phyloP scores from a whole-genome alignment of 2,329 filamentous ascomycete species.

The Cladosporium sp. region DNA sequence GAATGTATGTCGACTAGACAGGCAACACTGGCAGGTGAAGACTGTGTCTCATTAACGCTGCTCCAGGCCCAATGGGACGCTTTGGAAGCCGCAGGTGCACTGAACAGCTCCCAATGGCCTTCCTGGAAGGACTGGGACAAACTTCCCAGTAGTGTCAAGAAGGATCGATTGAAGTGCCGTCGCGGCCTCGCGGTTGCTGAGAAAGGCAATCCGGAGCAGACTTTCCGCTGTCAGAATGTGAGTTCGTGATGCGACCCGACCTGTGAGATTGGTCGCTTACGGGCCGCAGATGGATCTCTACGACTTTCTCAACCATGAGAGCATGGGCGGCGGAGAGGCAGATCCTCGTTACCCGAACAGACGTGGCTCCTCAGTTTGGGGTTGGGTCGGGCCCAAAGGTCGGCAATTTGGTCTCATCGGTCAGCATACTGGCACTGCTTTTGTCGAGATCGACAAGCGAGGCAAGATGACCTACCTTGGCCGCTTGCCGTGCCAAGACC shows the following conservation, averaged over 20 bases:
- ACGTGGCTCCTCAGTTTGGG: conserved; percentile 39
- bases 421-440: conserved; percentile 45
- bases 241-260: conserved; percentile 4
- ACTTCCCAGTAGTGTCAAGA: conserved; percentile 22
- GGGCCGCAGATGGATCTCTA: conserved; percentile 29
- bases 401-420: conserved; percentile 47
- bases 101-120: conserved; percentile 16
- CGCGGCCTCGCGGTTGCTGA: conserved; percentile 34
- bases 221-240: conserved; percentile 35
- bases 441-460: conserved; percentile 41
- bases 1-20: conserved; percentile 13
- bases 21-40: background rate
- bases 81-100: conserved; percentile 14
- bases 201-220: conserved; percentile 29
- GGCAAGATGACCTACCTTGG: conserved; percentile 45
- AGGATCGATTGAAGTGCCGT: conserved; percentile 27
- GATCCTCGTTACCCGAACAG: conserved; percentile 25
- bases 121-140: conserved; percentile 33
- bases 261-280: background rate
- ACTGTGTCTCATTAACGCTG: background rate
- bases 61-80: conserved; percentile 21
- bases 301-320: conserved; percentile 35
- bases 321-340: conserved; percentile 29
- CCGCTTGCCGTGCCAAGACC: conserved; percentile 39
- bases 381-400: conserved; percentile 44